Evolutionary conservation across 2,329 filamentous ascomycete species (phyloP), one percentile per base, ranked within the genome.

Genomic region (Colletotrichum sp.): DNA sequence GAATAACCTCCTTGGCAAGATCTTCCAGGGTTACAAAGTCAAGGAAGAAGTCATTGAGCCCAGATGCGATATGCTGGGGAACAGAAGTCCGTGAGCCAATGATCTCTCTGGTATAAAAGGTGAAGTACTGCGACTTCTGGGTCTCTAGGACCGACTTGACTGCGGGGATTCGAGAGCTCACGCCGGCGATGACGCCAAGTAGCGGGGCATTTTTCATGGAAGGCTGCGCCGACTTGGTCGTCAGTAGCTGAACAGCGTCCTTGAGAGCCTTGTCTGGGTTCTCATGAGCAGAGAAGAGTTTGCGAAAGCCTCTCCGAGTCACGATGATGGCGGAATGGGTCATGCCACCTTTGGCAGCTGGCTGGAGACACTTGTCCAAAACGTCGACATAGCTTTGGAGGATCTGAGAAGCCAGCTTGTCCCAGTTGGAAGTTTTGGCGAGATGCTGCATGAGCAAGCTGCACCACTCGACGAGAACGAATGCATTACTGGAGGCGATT

Each of bases 401-500:
- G 57, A 97, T 86, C 39, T 95, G 92, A 78, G 89, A 81, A 69
- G 91, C 91, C 83, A 93, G 92, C 80, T 88, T 88, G 67, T 91
- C 90, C 93, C 93, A 96, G 59, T 91, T 84, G 12, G 89, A 82
- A 18, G 90, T 91, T 64, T 89, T 89, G 36, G 91, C 91, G 30
- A 96, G 88, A 74, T 93, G 90, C 81, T 96, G 93, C 79, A 98
- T 90, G 67, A 98, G 86, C 74, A 96, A 84, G 75, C 94, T 94
- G 84, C 93, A 95, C 96, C 96, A 99, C 84, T 98, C 95, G 16
- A 97, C 90, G 79, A 99, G 88, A 65, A 98, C 95, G 83, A 98
- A 98, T 7, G 96, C 95, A 84, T 93, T 98, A 59, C 90, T 92
- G 18, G 94, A 87, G 36, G 96, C 95, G 80, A 99, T 93, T 78